Evolutionary conservation across 306 rosid species (phyloP).

Genomic region (Crataegus laevigata): DNA sequence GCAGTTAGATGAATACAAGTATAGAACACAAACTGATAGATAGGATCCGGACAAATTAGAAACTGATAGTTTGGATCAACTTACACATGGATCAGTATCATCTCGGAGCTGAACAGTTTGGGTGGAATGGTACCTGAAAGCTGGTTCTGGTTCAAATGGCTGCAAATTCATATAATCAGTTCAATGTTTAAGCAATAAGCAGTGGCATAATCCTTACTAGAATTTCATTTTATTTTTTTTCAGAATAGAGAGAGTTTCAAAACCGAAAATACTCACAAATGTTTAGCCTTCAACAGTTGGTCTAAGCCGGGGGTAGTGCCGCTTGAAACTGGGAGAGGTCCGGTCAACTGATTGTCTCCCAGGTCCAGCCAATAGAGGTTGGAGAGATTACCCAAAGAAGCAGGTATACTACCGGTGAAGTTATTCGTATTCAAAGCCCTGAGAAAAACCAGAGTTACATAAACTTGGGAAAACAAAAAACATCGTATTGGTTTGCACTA

Average conservation of each 20-base stretch:
- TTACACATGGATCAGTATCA: slow-evolving; percentile 84
- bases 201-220: neutral
- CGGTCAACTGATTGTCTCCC: slow-evolving; percentile 66
- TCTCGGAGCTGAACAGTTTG: slow-evolving; percentile 56
- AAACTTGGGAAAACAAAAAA: neutral
- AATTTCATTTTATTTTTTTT: no score
- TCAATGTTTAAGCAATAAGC: neutral
- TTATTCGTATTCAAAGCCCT: slow-evolving; percentile 91
- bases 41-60: neutral
- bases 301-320: slow-evolving; percentile 59
- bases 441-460: slow-evolving; percentile 2
- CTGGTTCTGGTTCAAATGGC: slow-evolving; percentile 94
- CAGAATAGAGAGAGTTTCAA: neutral
- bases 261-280: slow-evolving; percentile 54
- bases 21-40: neutral
- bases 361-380: slow-evolving; percentile 84
- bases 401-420: slow-evolving; percentile 69
- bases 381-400: slow-evolving; percentile 83
- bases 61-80: slow-evolving; percentile 12
- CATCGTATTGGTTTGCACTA: neutral
- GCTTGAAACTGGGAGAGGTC: slow-evolving; percentile 67
- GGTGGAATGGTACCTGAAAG: slow-evolving; percentile 71
- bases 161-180: slow-evolving; percentile 29
- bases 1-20: slow-evolving; percentile 5
- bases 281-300: slow-evolving; percentile 69